These are phyloP conservation scores for Kwoniella newhampshirensis DNA, from an alignment of 768 basidiomycete genomes.

Conservation along the genomic window DNA sequence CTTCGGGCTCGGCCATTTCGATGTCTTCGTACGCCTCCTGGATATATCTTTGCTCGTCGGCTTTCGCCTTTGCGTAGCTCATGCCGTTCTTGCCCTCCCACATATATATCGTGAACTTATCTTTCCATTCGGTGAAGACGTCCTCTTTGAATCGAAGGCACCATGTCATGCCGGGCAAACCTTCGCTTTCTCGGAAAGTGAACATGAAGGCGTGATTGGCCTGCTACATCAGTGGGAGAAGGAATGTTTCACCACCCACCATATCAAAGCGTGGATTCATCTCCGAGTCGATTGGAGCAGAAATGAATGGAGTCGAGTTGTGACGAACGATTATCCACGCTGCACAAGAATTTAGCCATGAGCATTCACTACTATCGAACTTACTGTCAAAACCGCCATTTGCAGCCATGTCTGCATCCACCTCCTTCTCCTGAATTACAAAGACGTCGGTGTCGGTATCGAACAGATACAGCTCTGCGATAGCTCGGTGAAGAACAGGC, in stretches of 20 bases:
- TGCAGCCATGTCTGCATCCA: conserved; percentile 49
- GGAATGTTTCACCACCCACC: conserved; percentile 10
- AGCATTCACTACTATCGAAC: conserved; percentile 17
- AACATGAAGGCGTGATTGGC: conserved; percentile 71
- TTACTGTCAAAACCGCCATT: conserved; percentile 52
- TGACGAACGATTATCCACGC: conserved; percentile 52
- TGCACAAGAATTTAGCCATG: conserved; percentile 19
- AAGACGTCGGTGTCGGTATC: conserved; percentile 56
- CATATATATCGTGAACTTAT: conserved; percentile 65
- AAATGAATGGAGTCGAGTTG: conserved; percentile 41
- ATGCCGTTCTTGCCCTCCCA: conserved; percentile 78
- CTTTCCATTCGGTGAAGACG: conserved; percentile 63
- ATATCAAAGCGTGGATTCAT: conserved; percentile 48
- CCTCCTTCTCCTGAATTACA: conserved; percentile 54
- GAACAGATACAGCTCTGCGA: conserved; percentile 55
- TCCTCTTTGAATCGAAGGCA: conserved; percentile 69
- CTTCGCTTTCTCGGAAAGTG: conserved; percentile 67
- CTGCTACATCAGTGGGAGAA: conserved; percentile 23
- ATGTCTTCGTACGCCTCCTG: conserved; percentile 71
- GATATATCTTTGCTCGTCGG: conserved; percentile 85
- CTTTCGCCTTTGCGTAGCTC: conserved; percentile 67
- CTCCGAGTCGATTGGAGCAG: conserved; percentile 49
- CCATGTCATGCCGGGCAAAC: conserved; percentile 66
- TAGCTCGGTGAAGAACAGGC: conserved; percentile 37
- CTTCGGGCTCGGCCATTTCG: conserved; percentile 76